Percentiles rank a stretch among this genome's conserved stretches.
These are phyloP conservation scores for Xylariaceae sp. DNA, from an alignment of 2,329 filamentous ascomycete genomes.

Conservation along the genomic window DNA sequence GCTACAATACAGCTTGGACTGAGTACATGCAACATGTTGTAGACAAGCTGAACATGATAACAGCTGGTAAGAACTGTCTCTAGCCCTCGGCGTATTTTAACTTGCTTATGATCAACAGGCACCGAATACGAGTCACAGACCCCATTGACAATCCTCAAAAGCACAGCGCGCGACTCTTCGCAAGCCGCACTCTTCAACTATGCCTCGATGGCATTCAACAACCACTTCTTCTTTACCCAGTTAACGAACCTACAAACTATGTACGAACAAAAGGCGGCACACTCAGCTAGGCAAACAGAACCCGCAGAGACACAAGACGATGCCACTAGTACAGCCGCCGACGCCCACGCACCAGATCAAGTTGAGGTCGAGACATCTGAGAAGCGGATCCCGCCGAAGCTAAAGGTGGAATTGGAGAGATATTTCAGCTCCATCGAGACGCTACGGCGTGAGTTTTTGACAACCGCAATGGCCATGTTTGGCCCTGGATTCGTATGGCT, in stretches of 20 bases:
- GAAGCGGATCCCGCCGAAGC: slow-evolving; percentile 58
- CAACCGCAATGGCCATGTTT: slow-evolving; percentile 89
- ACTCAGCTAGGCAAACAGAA: not conserved
- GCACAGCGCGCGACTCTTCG: slow-evolving; percentile 78
- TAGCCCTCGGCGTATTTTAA: not conserved
- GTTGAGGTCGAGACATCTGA: slow-evolving; percentile 21
- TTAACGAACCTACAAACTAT: slow-evolving; percentile 43
- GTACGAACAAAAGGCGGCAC: slow-evolving; percentile 11
- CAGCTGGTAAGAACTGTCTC: slow-evolving; percentile 65
- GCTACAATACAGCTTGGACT: slow-evolving; percentile 79
- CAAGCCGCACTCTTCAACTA: slow-evolving; percentile 89
- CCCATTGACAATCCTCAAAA: slow-evolving; percentile 72
- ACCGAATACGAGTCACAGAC: slow-evolving; percentile 67
- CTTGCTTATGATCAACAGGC: slow-evolving; percentile 56
- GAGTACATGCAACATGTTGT: slow-evolving; percentile 80
- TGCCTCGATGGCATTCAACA: slow-evolving; percentile 96
- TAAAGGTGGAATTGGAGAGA: slow-evolving; percentile 66
- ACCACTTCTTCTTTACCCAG: slow-evolving; percentile 77
- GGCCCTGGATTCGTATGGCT: slow-evolving; percentile 98
- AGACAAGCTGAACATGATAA: slow-evolving; percentile 77
- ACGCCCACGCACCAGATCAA: slow-evolving; percentile 19
- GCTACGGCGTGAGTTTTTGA: slow-evolving; percentile 78
- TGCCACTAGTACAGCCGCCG: slow-evolving; percentile 18
- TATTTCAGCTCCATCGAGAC: slow-evolving; percentile 86
- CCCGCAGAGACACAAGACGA: not conserved